Evolutionary conservation across 2,329 filamentous ascomycete species (phyloP).

Genomic region (Mycosphaerella sp.): DNA sequence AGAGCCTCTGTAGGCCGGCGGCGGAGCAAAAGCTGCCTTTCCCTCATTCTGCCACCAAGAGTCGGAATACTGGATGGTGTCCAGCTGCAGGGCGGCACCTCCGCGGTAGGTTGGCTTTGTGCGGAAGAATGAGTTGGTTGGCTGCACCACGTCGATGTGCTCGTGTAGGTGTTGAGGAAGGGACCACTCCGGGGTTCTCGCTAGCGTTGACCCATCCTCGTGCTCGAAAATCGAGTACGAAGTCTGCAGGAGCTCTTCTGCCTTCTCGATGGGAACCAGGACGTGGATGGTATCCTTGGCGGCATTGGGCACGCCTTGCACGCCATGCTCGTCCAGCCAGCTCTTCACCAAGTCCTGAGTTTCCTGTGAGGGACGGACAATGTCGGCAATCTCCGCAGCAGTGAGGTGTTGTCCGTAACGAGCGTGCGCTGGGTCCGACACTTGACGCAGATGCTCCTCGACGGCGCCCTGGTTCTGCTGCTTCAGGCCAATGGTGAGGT

Average conservation of each 20-base stretch:
- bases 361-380: constrained; percentile 50
- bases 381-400: constrained; percentile 47
- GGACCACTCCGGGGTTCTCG: constrained; percentile 53
- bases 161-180: constrained; percentile 52
- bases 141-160: constrained; percentile 56
- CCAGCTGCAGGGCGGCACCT: constrained; percentile 3
- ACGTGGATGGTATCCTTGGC: constrained; percentile 55
- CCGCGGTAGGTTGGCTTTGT: constrained; percentile 25
- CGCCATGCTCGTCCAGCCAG: constrained; percentile 51
- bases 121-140: constrained; percentile 55
- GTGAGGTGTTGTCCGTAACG: constrained; percentile 52
- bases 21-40: constrained; percentile 17
- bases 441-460: constrained; percentile 50
- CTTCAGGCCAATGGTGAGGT: constrained; percentile 54
- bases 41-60: constrained; percentile 21
- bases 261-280: constrained; percentile 46
- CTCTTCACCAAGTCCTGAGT: constrained; percentile 49
- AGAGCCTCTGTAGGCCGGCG: constrained; percentile 2
- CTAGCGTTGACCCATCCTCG: constrained; percentile 47
- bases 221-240: constrained; percentile 49
- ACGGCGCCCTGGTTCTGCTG: constrained; percentile 52
- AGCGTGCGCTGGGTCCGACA: constrained; percentile 49
- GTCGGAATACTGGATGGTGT: constrained; percentile 16
- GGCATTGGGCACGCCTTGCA: constrained; percentile 45
- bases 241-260: constrained; percentile 50